Percentiles rank a stretch among this genome's conserved stretches.
Conservation (phyloP, 352 stramenopile genomes). For the Thalassiosira livingstoniorum region DNA sequence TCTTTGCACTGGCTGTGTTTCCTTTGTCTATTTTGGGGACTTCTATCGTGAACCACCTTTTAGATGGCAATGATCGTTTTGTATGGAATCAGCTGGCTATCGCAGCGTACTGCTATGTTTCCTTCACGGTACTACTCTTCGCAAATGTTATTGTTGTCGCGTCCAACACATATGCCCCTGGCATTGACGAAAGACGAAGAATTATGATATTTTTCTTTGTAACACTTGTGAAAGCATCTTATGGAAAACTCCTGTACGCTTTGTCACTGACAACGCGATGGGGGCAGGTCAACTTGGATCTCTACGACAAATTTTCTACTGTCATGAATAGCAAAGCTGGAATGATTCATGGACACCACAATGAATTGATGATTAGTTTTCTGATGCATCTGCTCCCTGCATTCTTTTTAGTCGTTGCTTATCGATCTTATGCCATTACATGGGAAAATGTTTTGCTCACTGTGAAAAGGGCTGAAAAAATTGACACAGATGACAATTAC, state of each 20-base stretch:
- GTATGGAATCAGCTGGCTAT: slow-evolving; percentile 20
- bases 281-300: slow-evolving; percentile 24
- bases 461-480: slow-evolving; percentile 22
- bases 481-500: slow-evolving; percentile 6
- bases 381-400: slow-evolving; percentile 20
- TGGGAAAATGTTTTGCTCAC: slow-evolving; percentile 10
- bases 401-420: slow-evolving; percentile 26
- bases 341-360: slow-evolving; percentile 14
- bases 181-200: slow-evolving; percentile 8
- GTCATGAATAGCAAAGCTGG: slow-evolving; percentile 8
- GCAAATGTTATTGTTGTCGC: slow-evolving; percentile 15
- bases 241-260: slow-evolving; percentile 41
- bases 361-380: slow-evolving; percentile 27
- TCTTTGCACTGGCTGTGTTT: background rate
- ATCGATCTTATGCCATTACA: slow-evolving; percentile 31
- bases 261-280: slow-evolving; percentile 28
- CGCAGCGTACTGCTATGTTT: slow-evolving; percentile 32
- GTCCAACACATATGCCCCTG: slow-evolving; percentile 14
- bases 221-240: slow-evolving; percentile 40
- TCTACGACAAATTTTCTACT: slow-evolving; percentile 29
- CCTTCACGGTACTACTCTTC: slow-evolving; percentile 12
- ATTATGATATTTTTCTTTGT: slow-evolving; percentile 33
- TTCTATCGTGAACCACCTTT: background rate
- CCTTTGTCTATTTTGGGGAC: background rate
- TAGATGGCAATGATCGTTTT: slow-evolving; percentile 10